A percentile compares a stretch with the other conserved stretches of the same genome.
Conservation (phyloP, 2,329 filamentous ascomycete species). For the Diaporthe ilicicola region DNA sequence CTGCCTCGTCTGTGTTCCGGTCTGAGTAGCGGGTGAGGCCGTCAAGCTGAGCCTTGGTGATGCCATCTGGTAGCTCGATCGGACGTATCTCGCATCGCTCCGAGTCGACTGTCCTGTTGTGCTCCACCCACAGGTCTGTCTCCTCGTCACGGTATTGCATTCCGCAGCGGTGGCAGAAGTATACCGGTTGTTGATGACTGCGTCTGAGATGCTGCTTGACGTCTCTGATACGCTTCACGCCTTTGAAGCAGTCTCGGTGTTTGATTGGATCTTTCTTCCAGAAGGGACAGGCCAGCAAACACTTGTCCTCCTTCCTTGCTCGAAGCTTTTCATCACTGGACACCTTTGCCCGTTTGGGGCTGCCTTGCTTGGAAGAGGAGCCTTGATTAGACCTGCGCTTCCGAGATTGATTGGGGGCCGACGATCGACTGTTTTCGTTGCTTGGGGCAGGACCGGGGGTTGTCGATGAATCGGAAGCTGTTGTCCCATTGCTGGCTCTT, state of each 20-base stretch:
- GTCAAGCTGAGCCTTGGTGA: constrained; percentile 25
- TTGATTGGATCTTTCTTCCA: constrained; percentile 33
- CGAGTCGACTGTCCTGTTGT: neutral
- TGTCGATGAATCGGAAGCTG: neutral
- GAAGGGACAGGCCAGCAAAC: constrained; percentile 36
- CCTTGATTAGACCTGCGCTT: neutral
- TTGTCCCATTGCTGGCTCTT: neutral
- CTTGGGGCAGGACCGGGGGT: neutral
- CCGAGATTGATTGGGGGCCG: neutral
- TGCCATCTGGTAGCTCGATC: constrained; percentile 24
- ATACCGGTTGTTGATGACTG: constrained; percentile 22
- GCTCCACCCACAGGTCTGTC: neutral
- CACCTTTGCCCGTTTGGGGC: neutral
- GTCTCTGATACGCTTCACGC: constrained; percentile 35
- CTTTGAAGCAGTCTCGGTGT: constrained; percentile 32
- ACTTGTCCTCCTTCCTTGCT: neutral
- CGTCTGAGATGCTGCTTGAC: constrained; percentile 39
- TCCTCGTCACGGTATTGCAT: constrained; percentile 15
- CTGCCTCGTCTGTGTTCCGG: neutral
- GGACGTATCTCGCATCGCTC: neutral
- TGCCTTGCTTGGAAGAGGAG: too few relatives aligned
- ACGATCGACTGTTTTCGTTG: neutral
- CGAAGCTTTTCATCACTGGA: neutral
- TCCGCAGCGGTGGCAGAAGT: constrained; percentile 35
- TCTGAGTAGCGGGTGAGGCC: constrained; percentile 1